Conservation (phyloP, 2,329 filamentous ascomycete species). For the Fusarium armeniacum region DNA sequence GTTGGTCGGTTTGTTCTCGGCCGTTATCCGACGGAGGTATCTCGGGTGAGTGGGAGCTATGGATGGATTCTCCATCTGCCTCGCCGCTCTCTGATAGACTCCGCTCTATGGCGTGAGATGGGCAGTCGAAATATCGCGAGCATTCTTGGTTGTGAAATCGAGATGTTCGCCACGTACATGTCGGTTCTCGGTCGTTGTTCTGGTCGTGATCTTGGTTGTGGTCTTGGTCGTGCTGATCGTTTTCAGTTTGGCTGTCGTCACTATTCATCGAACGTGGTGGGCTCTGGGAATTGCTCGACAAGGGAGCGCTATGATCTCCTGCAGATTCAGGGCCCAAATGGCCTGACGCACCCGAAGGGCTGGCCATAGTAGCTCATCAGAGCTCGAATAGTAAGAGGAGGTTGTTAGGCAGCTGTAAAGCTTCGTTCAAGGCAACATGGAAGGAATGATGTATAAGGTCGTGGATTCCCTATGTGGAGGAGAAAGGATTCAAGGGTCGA, state of each 20-base stretch:
- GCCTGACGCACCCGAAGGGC: slow-evolving; percentile 42
- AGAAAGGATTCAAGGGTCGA: slow-evolving; percentile 14
- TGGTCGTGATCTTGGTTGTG: slow-evolving; percentile 1
- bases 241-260: slow-evolving; percentile 40
- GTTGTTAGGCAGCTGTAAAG: slow-evolving; percentile 21
- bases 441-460: slow-evolving; percentile 4
- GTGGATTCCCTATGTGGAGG: not conserved
- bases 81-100: slow-evolving; percentile 48
- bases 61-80: slow-evolving; percentile 46
- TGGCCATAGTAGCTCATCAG: slow-evolving; percentile 50
- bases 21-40: slow-evolving; percentile 20
- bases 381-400: slow-evolving; percentile 14
- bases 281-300: slow-evolving; percentile 43
- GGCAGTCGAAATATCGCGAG: slow-evolving; percentile 64
- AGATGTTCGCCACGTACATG: slow-evolving; percentile 58
- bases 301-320: slow-evolving; percentile 30
- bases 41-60: slow-evolving; percentile 15
- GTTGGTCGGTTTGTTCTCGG: slow-evolving; percentile 18
- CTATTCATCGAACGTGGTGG: slow-evolving; percentile 60
- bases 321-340: slow-evolving; percentile 38
- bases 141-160: slow-evolving; percentile 61
- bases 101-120: slow-evolving; percentile 61
- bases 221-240: slow-evolving; percentile 7
- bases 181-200: slow-evolving; percentile 13
- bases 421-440: slow-evolving; percentile 36